Evolutionary conservation across 1,284 basidiomycete genomes (phyloP), one percentile per base, ranked within the genome.

Genomic region (Earliella scabrosa): DNA sequence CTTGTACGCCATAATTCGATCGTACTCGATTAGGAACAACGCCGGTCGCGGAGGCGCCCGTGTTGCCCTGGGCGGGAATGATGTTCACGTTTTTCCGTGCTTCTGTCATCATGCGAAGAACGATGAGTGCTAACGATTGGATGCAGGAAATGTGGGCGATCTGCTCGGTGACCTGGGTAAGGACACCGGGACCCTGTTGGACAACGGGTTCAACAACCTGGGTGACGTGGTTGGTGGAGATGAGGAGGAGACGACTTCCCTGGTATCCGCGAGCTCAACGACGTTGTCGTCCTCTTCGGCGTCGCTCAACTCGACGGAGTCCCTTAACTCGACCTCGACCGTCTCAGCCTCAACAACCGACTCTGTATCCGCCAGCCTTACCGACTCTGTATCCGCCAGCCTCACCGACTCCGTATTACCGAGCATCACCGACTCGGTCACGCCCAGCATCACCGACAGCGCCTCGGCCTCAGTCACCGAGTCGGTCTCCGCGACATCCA

Each of bases 231-330:
- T 54, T 10, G 45, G 36, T 32, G 47, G 41, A 27, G 13, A 51
- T 21, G 46, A 31, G 7, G 38, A 13, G 16, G 38, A 38, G 20
- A 61, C 59, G n/a, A 63, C 60, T 5, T 56, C 63, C 16, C n/a
- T 65, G 20, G 60, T 65, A 4, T 52, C 61, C 40, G 61, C 64
- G 9, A 63, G 57, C 35, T 61, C 61, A 13, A 62, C 59, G 7
- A 52, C 26, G 45, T 7, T 43, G 29, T 35, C 47, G 1, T 39
- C 52, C 3, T 32, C 32, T 20, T 50, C 54, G 4, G 21, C 29
- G 27, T 6, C 29, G 7, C 29, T 27, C 49, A 7, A 44, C 36
- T 23, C 29, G 3, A 31, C 47, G 27, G 32, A 27, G 4, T 48
- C 52, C 4, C 18, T 13, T 18, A 24, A 23, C 18, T 41, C 49